Conservation (phyloP, 108 stramenopile species). For the Nitzschia sp. region DNA sequence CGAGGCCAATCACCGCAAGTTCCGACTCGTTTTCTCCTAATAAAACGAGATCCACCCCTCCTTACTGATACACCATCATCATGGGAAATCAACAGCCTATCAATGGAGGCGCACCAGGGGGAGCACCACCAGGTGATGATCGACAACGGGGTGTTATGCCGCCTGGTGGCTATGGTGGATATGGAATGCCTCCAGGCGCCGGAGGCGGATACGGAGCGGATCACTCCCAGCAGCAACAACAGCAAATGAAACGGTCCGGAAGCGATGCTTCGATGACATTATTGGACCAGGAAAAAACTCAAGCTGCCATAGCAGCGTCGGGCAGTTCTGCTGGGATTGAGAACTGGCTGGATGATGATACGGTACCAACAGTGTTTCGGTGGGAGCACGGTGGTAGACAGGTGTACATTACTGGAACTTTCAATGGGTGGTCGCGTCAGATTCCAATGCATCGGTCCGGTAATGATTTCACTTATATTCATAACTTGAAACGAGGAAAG, state of each 20-base stretch:
- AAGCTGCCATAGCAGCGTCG: slow-evolving; percentile 22
- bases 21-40: too few species aligned
- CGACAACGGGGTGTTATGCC: slow-evolving; percentile 6
- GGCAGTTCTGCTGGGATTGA: slow-evolving; percentile 20
- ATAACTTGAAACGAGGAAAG: slow-evolving; percentile 94
- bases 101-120: slow-evolving; percentile 35
- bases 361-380: slow-evolving; percentile 96
- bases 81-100: slow-evolving; percentile 58
- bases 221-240: slow-evolving; percentile 21
- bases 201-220: slow-evolving; percentile 14
- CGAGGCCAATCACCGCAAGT: too few species aligned
- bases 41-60: too few species aligned
- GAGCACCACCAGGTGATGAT: slow-evolving; percentile 21
- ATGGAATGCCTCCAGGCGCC: slow-evolving; percentile 16
- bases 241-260: slow-evolving; percentile 18
- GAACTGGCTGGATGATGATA: slow-evolving; percentile 76
- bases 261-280: slow-evolving; percentile 53
- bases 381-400: slow-evolving; percentile 99
- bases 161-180: slow-evolving; percentile 26
- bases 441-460: slow-evolving; percentile 99
- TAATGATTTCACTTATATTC: slow-evolving; percentile 99
- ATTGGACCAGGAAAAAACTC: slow-evolving; percentile 35
- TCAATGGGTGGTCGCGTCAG: slow-evolving; percentile 98
- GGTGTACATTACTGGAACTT: slow-evolving; percentile 98
- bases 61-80: too few species aligned